Evolutionary conservation across 1,139 yeast species (phyloP).

Genomic region (Kluyveromyces marxianus): DNA sequence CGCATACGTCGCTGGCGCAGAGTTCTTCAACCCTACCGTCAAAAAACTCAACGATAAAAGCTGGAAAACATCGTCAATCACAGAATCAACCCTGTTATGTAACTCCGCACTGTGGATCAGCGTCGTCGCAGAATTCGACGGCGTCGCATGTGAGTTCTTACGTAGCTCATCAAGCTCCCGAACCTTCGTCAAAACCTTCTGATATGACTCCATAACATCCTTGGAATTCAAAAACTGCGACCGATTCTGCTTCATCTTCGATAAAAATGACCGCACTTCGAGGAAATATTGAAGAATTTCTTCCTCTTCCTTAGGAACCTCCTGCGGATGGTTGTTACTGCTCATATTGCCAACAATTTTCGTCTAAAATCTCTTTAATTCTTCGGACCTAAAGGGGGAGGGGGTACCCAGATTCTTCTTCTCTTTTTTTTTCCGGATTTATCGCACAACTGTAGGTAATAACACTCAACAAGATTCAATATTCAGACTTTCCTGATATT

Average conservation of each 20-base stretch:
- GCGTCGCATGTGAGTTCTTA: constrained; percentile 13
- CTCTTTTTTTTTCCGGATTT: too few relatives aligned
- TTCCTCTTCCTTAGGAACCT: constrained; percentile 47
- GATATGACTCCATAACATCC: constrained; percentile 52
- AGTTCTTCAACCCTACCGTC: constrained; percentile 82
- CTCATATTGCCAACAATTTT: not conserved
- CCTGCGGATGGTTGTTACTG: constrained; percentile 17
- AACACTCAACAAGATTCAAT: too few relatives aligned
- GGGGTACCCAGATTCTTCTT: too few relatives aligned
- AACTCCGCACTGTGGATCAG: constrained; percentile 24
- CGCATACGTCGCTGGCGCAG: constrained; percentile 92
- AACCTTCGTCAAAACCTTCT: constrained; percentile 42
- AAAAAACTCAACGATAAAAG: constrained; percentile 75
- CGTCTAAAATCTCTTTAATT: not conserved
- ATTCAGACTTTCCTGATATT: too few relatives aligned
- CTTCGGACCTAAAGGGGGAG: not conserved
- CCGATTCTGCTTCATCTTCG: constrained; percentile 58
- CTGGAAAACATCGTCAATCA: constrained; percentile 87
- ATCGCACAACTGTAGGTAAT: too few relatives aligned
- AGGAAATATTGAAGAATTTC: constrained; percentile 42
- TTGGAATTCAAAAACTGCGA: constrained; percentile 55
- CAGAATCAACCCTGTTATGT: constrained; percentile 49
- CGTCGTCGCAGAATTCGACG: constrained; percentile 16
- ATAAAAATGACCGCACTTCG: constrained; percentile 42
- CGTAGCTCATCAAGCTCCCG: constrained; percentile 43